Percentiles rank a stretch among this genome's conserved stretches.
These are phyloP conservation scores for Trypanosoma boissoni DNA, from an alignment of 208 protist genomes.

Conservation along the genomic window DNA sequence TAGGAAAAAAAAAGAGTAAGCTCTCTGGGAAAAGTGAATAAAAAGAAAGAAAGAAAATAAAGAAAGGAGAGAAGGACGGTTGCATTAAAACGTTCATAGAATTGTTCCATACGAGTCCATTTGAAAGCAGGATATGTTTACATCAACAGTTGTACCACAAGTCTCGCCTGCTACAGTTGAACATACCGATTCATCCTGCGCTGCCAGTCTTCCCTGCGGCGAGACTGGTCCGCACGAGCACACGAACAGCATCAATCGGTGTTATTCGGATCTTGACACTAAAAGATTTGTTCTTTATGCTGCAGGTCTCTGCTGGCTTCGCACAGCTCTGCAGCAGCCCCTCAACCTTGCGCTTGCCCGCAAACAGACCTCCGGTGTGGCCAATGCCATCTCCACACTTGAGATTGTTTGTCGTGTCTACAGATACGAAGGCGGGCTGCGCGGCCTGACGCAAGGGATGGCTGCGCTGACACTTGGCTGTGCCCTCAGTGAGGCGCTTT, in stretches of 20 bases:
- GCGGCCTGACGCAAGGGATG: constrained; percentile 58
- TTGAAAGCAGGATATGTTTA: neutral
- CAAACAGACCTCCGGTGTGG: constrained; percentile 55
- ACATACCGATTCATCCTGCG: neutral
- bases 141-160: neutral
- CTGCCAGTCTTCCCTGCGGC: neutral
- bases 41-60: no score
- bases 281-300: constrained; percentile 51
- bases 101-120: neutral
- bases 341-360: constrained; percentile 77
- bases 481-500: constrained; percentile 76
- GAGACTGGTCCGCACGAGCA: constrained; percentile 33
- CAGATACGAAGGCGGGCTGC: constrained; percentile 45
- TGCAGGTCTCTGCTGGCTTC: constrained; percentile 57
- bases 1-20: no score
- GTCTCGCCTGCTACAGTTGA: neutral
- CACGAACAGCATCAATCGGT: constrained; percentile 79
- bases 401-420: constrained; percentile 44
- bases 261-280: constrained; percentile 68
- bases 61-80: no score
- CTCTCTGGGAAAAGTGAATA: no score
- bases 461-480: constrained; percentile 59
- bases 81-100: no score
- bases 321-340: constrained; percentile 76
- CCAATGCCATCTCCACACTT: constrained; percentile 29